These are phyloP conservation scores for Chimonanthus praecox DNA, from an alignment of 164 flowering plant genomes.

Conservation along the genomic window DNA sequence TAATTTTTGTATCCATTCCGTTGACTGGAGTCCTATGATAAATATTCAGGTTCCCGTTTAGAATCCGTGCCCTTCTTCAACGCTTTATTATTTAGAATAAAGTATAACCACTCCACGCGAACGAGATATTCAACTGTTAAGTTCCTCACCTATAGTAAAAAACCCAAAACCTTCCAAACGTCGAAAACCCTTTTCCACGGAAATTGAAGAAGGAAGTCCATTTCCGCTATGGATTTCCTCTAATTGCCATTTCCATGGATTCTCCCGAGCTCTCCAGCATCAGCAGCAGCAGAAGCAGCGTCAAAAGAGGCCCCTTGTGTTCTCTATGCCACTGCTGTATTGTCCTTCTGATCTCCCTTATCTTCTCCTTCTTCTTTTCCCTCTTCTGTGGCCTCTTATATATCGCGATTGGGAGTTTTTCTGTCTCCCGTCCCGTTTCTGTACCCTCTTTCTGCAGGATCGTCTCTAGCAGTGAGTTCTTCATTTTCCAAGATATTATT, in stretches of 20 bases:
- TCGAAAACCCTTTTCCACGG: conserved; percentile 5
- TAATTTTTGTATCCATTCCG: too few relatives aligned
- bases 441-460: conserved; percentile 65
- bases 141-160: too few relatives aligned
- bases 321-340: conserved; percentile 16
- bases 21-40: too few relatives aligned
- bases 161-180: background rate
- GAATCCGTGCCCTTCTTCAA: too few relatives aligned
- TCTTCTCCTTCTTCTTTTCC: conserved; percentile 27
- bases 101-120: too few relatives aligned
- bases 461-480: conserved; percentile 67
- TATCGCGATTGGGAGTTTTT: conserved; percentile 25
- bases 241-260: conserved; percentile 12
- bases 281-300: background rate
- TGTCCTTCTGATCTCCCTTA: conserved; percentile 29
- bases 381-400: conserved; percentile 30
- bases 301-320: conserved; percentile 1
- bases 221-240: background rate
- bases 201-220: background rate
- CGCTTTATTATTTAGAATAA: too few relatives aligned
- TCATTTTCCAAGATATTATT: too few relatives aligned
- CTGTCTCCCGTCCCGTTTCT: conserved; percentile 35
- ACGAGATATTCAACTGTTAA: too few relatives aligned
- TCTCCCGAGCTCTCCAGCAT: background rate
- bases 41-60: too few relatives aligned